Evolutionary conservation across 345 rosid genomes (phyloP).

Genomic region (Isatis tinctoria): DNA sequence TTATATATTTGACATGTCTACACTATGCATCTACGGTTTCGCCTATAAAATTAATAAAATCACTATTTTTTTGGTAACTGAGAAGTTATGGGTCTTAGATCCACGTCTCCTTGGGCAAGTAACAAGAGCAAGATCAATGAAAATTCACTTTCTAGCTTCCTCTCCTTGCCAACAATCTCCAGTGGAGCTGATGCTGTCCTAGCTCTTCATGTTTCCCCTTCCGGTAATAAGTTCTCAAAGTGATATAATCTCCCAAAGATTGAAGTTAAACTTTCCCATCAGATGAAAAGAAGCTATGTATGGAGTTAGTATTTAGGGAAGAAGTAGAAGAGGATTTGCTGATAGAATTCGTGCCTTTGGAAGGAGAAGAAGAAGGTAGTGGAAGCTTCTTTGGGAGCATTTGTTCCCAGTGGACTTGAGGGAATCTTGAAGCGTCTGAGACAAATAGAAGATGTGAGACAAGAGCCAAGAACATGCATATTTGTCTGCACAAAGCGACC

Average conservation of each 20-base stretch:
- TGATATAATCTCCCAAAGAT: background rate
- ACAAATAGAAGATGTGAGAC: slow-evolving; percentile 35
- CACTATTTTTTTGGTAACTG: background rate
- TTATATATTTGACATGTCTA: background rate
- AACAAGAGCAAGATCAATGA: background rate
- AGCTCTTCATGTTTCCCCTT: background rate
- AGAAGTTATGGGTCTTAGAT: background rate
- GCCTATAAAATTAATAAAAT: background rate
- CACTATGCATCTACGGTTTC: background rate
- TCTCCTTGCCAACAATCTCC: slow-evolving; percentile 1
- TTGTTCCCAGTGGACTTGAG: slow-evolving; percentile 61
- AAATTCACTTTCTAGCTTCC: background rate
- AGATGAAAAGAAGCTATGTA: slow-evolving; percentile 32
- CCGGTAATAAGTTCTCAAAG: background rate
- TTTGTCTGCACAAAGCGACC: slow-evolving; percentile 37
- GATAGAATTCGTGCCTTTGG: slow-evolving; percentile 77
- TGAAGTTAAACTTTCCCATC: slow-evolving; percentile 53
- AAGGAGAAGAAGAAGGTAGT: slow-evolving; percentile 72
- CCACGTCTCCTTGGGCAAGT: background rate
- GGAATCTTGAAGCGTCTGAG: slow-evolving; percentile 62
- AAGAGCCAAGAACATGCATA: slow-evolving; percentile 40
- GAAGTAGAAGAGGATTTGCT: slow-evolving; percentile 41
- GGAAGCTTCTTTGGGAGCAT: slow-evolving; percentile 92
- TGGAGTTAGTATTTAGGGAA: slow-evolving; percentile 22
- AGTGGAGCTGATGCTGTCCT: background rate